A percentile compares a stretch with the other conserved stretches of the same genome.
These are phyloP conservation scores for Tetratostichococcus sp. DNA, from an alignment of 139 green algal species.

Conservation along the genomic window DNA sequence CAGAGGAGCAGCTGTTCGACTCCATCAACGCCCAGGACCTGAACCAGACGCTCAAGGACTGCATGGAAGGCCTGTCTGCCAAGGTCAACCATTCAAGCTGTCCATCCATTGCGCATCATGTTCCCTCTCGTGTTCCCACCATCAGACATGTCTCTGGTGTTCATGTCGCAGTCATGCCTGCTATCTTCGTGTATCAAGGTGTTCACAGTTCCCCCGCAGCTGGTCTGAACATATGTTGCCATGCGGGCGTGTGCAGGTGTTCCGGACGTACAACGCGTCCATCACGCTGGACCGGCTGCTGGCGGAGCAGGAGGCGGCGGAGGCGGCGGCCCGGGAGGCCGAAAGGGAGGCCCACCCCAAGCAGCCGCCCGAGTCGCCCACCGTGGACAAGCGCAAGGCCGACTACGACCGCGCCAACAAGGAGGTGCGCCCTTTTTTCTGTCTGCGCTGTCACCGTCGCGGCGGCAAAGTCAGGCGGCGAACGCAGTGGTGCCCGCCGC, in stretches of 20 bases:
- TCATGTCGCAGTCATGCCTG: too few species aligned
- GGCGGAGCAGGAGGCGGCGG: slow-evolving; percentile 33
- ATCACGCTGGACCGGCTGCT: slow-evolving; percentile 89
- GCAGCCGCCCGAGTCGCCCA: not conserved
- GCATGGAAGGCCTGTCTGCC: slow-evolving; percentile 93
- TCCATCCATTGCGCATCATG: not conserved
- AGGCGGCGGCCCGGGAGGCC: slow-evolving; percentile 4
- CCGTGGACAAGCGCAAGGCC: slow-evolving; percentile 43
- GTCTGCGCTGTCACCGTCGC: not conserved
- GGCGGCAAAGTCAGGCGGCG: too few species aligned
- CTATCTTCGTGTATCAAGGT: too few species aligned
- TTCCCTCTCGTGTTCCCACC: too few species aligned
- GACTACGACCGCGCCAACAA: slow-evolving; percentile 98
- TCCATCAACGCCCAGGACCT: slow-evolving; percentile 84
- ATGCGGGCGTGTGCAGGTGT: slow-evolving; percentile 80
- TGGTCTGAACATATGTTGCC: too few species aligned
- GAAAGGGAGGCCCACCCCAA: not conserved
- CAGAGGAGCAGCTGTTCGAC: slow-evolving; percentile 90
- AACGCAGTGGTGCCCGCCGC: too few species aligned
- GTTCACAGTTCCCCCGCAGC: too few species aligned
- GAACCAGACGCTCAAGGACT: slow-evolving; percentile 91
- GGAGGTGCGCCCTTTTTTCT: slow-evolving; percentile 60
- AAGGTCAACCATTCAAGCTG: slow-evolving; percentile 77
- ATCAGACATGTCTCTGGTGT: too few species aligned
- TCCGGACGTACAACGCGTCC: slow-evolving; percentile 98